A percentile compares a stretch with the other conserved stretches of the same genome.
Evolutionary conservation across 208 protist species (phyloP).

Genomic region (Borovskyia barvae): DNA sequence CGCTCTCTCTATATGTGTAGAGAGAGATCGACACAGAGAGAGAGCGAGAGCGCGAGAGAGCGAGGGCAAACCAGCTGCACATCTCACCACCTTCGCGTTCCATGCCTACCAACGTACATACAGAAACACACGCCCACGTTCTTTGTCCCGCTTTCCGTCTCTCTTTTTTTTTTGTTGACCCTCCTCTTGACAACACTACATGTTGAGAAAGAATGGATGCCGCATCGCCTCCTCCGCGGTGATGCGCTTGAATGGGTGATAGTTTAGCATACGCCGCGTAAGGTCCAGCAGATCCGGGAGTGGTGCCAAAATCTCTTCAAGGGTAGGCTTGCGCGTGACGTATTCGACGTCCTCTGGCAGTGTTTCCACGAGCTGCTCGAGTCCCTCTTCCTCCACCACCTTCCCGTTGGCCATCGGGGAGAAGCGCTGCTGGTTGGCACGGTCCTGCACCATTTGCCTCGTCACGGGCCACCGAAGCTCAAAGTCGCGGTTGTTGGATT

Average conservation of each 20-base stretch:
- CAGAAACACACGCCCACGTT: not conserved
- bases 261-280: slow-evolving; percentile 70
- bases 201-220: slow-evolving; percentile 75
- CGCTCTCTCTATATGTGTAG: too few relatives aligned
- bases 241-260: slow-evolving; percentile 87
- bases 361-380: slow-evolving; percentile 32
- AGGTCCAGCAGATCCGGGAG: slow-evolving; percentile 61
- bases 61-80: too few relatives aligned
- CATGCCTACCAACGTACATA: too few relatives aligned
- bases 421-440: slow-evolving; percentile 27
- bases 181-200: too few relatives aligned
- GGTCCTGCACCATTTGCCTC: slow-evolving; percentile 26
- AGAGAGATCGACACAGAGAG: too few relatives aligned
- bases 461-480: slow-evolving; percentile 54
- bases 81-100: too few relatives aligned
- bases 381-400: slow-evolving; percentile 19
- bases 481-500: slow-evolving; percentile 34
- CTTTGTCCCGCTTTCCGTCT: not conserved
- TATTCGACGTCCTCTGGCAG: slow-evolving; percentile 46
- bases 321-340: slow-evolving; percentile 48
- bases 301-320: slow-evolving; percentile 54
- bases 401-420: slow-evolving; percentile 10
- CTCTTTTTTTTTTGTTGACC: not conserved
- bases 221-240: slow-evolving; percentile 83
- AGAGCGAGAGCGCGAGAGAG: too few relatives aligned